Evolutionary conservation across 441 rosid genomes (phyloP), one percentile per base, ranked within the genome.

Genomic region (Erodium texanum): DNA sequence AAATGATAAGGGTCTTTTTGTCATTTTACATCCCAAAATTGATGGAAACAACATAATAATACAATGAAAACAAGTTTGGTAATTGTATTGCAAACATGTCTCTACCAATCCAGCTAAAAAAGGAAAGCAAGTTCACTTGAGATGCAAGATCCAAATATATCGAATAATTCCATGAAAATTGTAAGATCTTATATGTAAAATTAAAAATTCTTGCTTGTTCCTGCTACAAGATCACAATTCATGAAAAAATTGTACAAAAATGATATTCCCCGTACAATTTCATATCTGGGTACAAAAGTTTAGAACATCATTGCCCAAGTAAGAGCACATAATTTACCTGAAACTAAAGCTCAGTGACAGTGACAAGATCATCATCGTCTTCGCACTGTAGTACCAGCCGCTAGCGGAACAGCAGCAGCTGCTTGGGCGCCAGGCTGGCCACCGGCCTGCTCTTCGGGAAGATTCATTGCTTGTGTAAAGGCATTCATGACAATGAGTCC

Each of bases 401-500:
- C 89, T 22, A 88, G 90, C 50, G 75, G 88, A 19, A 78, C 62
- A 1, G 80, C 74, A 0, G 66, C 85, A 24, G 82, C 85, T 18
- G 88, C 9, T 50, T 76, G 89, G 52, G 81, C 41, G 27, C 86
- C 85, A 16, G 82, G 64, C 58, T 77, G 90, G 62, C 84, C 96
- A 45, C 82, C 76, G 0, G 87, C 77, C 78, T 80, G 96, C 72
- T 82, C 93, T 77, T 89, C 98, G 0, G 93, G 89, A 84, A 88
- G 69, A 71, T 91, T 89, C 92, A 89, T 79, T 27, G 92, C 97
- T 87, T 94, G 99, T 20, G 97, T 91, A 52, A 89, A 27, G 16
- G 91, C 97, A 74, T 94, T 94, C 96, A 87, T 89, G 73, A 82
- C 88, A 24, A 91, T 79, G 68, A 94, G 89, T 68, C 96, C 97